Evolutionary conservation across 164 flowering plant genomes (phyloP).

Genomic region (Euptelea pleiosperma): DNA sequence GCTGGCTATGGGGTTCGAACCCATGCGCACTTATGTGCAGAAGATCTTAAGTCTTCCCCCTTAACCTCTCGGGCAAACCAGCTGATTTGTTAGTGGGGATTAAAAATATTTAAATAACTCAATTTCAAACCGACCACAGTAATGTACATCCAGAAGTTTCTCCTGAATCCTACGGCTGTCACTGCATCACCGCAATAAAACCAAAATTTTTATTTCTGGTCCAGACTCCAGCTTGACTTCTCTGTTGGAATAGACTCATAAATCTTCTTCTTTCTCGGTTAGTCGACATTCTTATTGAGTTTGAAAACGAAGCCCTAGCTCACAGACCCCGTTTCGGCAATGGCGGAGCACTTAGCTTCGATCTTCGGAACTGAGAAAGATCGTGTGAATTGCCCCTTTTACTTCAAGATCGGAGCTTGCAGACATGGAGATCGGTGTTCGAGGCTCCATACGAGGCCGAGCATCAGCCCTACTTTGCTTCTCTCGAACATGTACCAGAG

Average conservation of each 20-base stretch:
- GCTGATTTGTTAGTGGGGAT: too few species aligned
- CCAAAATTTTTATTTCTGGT: too few species aligned
- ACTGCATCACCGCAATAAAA: too few species aligned
- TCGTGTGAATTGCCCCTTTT: constrained; percentile 77
- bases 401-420: constrained; percentile 75
- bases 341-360: constrained; percentile 87
- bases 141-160: too few species aligned
- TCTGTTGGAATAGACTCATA: too few species aligned
- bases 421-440: constrained; percentile 57
- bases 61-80: constrained; percentile 76
- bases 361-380: constrained; percentile 82
- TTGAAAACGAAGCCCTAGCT: constrained; percentile 1
- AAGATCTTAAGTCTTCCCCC: constrained; percentile 77
- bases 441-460: constrained; percentile 52
- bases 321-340: too few species aligned
- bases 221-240: too few species aligned
- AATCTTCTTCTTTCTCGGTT: too few species aligned
- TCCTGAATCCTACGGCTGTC: too few species aligned
- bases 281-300: background rate
- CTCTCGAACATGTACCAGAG: constrained; percentile 58
- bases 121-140: too few species aligned
- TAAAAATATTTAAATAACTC: too few species aligned
- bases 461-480: constrained; percentile 48
- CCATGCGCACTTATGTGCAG: constrained; percentile 74
- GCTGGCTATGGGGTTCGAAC: constrained; percentile 74